Conservation (phyloP, 1,284 basidiomycete genomes). For the Abortiporus biennis region DNA sequence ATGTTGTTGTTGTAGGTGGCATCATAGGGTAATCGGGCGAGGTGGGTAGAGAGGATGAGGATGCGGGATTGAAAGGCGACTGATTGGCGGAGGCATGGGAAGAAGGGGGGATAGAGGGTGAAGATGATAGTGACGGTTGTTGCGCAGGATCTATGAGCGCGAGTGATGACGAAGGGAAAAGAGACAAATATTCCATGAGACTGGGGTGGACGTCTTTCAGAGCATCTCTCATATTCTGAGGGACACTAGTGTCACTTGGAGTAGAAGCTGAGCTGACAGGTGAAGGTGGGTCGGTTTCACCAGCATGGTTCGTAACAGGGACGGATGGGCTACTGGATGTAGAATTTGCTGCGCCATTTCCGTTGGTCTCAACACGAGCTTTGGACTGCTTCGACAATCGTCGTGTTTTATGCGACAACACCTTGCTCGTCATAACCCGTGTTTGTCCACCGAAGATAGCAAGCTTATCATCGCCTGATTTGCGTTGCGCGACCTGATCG, state of each 20-base stretch:
- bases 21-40: background rate
- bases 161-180: constrained; percentile 28
- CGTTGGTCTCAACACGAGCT: constrained; percentile 10
- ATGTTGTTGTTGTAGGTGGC: background rate
- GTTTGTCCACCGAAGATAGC: constrained; percentile 54
- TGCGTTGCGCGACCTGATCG: constrained; percentile 33
- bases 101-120: constrained; percentile 1
- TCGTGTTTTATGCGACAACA: too few species aligned
- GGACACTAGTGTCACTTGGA: constrained; percentile 19
- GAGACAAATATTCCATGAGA: constrained; percentile 36
- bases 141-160: constrained; percentile 19
- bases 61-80: background rate
- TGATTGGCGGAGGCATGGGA: constrained; percentile 3
- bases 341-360: constrained; percentile 6
- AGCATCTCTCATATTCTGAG: constrained; percentile 20
- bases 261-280: constrained; percentile 16
- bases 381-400: constrained; percentile 12
- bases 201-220: constrained; percentile 55
- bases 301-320: background rate
- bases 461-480: constrained; percentile 42
- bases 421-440: constrained; percentile 37
- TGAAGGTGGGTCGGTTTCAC: constrained; percentile 1
- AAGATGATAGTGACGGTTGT: constrained; percentile 1
- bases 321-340: background rate
- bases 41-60: background rate